Conservation (phyloP, 2,329 filamentous ascomycete species). For the Parastagonospora avenae region DNA sequence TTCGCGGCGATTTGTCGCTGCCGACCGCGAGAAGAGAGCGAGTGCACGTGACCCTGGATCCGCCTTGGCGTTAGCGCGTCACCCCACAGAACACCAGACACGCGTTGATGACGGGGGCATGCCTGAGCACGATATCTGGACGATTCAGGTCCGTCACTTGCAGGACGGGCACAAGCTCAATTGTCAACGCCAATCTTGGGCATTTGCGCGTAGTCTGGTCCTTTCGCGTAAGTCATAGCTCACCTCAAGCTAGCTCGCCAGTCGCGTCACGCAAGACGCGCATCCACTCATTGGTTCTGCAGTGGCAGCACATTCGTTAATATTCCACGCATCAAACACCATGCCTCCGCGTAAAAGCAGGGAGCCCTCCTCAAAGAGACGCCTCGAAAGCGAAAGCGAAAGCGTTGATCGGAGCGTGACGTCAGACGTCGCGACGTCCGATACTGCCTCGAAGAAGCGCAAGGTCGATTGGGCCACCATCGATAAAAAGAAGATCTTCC, state of each 20-base stretch:
- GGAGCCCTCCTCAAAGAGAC: neutral
- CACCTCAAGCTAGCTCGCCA: too few relatives aligned
- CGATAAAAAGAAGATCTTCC: constrained; percentile 8
- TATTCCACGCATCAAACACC: neutral
- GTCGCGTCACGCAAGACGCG: too few relatives aligned
- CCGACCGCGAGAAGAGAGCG: neutral
- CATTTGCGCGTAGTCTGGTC: too few relatives aligned
- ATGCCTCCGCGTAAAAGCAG: constrained; percentile 1
- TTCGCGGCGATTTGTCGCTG: too few relatives aligned
- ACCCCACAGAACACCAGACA: neutral
- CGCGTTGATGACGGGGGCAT: neutral
- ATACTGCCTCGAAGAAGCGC: constrained; percentile 10
- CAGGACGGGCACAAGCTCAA: too few relatives aligned
- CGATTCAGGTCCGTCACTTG: neutral
- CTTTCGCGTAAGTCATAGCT: too few relatives aligned
- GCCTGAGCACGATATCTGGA: too few relatives aligned
- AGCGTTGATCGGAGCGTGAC: neutral
- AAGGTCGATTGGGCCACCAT: constrained; percentile 20
- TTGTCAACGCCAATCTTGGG: too few relatives aligned
- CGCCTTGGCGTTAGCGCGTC: neutral
- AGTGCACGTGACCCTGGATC: neutral
- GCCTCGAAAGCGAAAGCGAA: too few relatives aligned
- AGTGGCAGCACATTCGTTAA: too few relatives aligned
- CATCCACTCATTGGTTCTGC: too few relatives aligned
- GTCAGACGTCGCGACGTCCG: neutral